These are phyloP conservation scores for Phyllostachys edulis DNA, from an alignment of 176 grass and related monocot species.

Conservation along the genomic window DNA sequence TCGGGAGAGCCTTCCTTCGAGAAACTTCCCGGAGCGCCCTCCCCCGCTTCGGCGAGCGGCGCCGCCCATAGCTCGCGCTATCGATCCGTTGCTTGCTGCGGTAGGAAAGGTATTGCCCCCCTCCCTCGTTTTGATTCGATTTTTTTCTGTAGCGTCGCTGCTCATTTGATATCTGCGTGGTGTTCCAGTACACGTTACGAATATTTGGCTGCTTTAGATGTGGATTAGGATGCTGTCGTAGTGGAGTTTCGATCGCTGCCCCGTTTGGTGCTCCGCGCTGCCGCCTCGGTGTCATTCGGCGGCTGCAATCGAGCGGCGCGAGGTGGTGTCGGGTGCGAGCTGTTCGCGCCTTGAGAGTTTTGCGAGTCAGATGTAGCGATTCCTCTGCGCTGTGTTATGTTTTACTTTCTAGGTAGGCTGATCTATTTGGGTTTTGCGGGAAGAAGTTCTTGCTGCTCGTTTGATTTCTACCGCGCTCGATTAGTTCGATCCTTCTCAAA, in stretches of 20 bases:
- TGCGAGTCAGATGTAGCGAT: not conserved
- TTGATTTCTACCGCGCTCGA: not conserved
- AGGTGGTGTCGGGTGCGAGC: not conserved
- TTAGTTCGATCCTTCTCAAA: not conserved
- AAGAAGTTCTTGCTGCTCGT: not conserved
- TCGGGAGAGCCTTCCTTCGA: not conserved
- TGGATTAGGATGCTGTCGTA: not conserved
- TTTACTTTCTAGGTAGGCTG: not conserved
- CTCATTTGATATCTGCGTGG: not conserved
- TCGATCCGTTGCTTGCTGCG: conserved; percentile 2
- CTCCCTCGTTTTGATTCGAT: not conserved
- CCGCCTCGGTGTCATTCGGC: not conserved
- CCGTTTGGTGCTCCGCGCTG: not conserved
- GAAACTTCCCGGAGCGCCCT: not conserved
- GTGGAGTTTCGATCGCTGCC: not conserved
- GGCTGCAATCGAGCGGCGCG: not conserved
- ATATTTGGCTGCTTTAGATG: not conserved
- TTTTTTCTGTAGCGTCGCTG: not conserved
- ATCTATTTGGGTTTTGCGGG: not conserved
- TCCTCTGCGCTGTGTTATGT: not conserved
- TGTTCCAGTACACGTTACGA: not conserved
- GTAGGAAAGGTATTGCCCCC: conserved; percentile 12
- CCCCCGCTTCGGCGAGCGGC: not conserved
- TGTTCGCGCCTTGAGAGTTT: not conserved
- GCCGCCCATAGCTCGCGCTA: not conserved